Evolutionary conservation across 2,329 filamentous ascomycete genomes (phyloP).

Genomic region (Stagonosporopsis rhizophila): DNA sequence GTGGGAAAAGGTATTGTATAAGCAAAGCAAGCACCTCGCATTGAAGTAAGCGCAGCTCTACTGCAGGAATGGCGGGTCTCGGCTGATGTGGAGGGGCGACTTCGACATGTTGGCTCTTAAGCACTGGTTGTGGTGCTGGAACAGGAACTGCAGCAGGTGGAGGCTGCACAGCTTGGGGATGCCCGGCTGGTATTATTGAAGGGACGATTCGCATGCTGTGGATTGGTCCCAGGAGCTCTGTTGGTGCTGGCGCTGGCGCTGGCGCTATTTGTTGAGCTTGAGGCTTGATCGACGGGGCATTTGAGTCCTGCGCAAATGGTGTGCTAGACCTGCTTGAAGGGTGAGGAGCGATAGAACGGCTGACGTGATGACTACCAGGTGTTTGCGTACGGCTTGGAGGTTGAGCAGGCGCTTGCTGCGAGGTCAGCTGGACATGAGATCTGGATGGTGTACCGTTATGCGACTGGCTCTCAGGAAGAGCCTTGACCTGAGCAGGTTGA

Average conservation of each 20-base stretch:
- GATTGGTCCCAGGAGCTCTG: conserved; percentile 7
- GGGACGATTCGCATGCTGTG: conserved; percentile 31
- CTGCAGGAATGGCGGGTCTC: conserved; percentile 13
- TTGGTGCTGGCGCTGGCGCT: conserved; percentile 21
- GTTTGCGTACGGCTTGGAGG: conserved; percentile 36
- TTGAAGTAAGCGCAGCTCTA: conserved; percentile 38
- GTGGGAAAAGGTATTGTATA: conserved; percentile 42
- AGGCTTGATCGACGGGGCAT: conserved; percentile 24
- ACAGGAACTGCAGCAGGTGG: conserved; percentile 14
- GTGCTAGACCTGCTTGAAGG: conserved; percentile 40
- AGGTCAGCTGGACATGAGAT: conserved; percentile 22
- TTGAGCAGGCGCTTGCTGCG: conserved; percentile 28
- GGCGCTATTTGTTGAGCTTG: conserved; percentile 23
- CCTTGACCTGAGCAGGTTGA: conserved; percentile 16
- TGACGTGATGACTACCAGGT: conserved; percentile 26
- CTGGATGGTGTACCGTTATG: conserved; percentile 25
- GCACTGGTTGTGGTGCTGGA: conserved; percentile 22
- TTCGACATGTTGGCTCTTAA: conserved; percentile 38
- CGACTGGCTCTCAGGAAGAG: conserved; percentile 15
- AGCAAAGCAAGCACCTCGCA: conserved; percentile 44
- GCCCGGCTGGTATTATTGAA: conserved; percentile 13
- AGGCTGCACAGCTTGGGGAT: conserved; percentile 16
- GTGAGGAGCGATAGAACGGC: conserved; percentile 36
- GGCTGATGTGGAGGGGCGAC: conserved; percentile 12
- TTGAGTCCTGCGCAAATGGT: conserved; percentile 33